Evolutionary conservation across 495 filamentous ascomycete genomes (phyloP), one percentile per base, ranked within the genome.

Genomic region (Talaromyces trachyspermus): DNA sequence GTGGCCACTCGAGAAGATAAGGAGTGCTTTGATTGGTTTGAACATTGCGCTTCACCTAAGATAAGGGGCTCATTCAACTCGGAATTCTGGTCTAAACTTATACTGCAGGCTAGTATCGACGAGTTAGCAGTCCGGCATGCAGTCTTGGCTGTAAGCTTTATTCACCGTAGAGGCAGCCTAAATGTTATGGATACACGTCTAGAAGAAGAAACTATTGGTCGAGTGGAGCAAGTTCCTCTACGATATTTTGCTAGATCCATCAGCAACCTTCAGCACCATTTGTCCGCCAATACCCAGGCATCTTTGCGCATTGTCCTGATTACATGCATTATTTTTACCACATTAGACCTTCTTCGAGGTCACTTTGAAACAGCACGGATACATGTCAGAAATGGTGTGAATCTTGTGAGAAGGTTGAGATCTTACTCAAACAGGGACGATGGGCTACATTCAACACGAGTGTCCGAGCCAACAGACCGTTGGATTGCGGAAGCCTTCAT

Each of bases 121-220:
- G 71, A 80, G 51, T 63, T 79, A 5, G 67, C 76, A 0, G 76
- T 85, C 43, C 70, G 77, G 18, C 80, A 85, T 62, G 79, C 81
- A 4, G 74, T 82, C 2, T 70, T 82, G 7, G 81, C 80, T 12
- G 64, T 85, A n/a, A 77, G 79, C 41, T 77, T 78, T 0, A 58
- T 81, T 32, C 81, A 84, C 50, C 22, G 39, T 1, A 42, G 39
- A 42, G 22, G 22, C 7, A 26, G 20, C 14, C 23, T 24, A 4
- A 26, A 17, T 26, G 10, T 26, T 10, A 24, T 26, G 39, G 39
- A 24, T 42, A 26, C 23, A 24, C 14, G 20, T 42, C 15, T 26
- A n/a, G 22, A 26, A 22, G 15, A 24, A 24, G 23, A 24, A 17
- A 17, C 12, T 17, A 15, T 26, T 14, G 20, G 23, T 24, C 20